phyloP scores from a whole-genome alignment of 2,329 filamentous ascomycete genomes.

The Ustilaginoidea virens region DNA sequence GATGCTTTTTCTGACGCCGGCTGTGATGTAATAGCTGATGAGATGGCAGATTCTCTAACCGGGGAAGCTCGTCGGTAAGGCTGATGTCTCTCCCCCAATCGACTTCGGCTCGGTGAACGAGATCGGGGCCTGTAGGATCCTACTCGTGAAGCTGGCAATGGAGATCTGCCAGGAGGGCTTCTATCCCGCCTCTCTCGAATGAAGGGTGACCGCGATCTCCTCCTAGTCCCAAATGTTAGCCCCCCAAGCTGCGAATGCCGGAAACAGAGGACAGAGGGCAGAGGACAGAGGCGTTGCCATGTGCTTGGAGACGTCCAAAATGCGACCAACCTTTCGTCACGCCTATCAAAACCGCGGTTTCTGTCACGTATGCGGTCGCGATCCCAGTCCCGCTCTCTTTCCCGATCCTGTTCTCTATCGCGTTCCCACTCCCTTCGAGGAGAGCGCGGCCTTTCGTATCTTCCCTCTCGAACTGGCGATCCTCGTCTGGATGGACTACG shows the following conservation, averaged over 20 bases:
- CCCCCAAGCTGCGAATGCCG: no score
- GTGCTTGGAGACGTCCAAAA: no score
- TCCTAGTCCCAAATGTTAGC: no score
- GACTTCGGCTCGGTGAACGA: slow-evolving; percentile 26
- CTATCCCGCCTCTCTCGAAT: slow-evolving; percentile 28
- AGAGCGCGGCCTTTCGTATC: slow-evolving; percentile 23
- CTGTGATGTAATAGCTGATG: slow-evolving; percentile 35
- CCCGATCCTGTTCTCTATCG: slow-evolving; percentile 17
- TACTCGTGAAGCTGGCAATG: slow-evolving; percentile 17
- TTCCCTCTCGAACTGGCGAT: slow-evolving; percentile 19
- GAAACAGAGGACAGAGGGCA: no score
- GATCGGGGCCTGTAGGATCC: slow-evolving; percentile 38
- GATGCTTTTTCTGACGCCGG: slow-evolving; percentile 35
- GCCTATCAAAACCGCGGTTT: slow-evolving; percentile 21
- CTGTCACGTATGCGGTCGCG: slow-evolving; percentile 15
- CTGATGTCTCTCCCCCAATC: slow-evolving; percentile 28
- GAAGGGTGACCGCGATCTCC: slow-evolving; percentile 39
- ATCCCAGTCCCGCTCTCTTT: slow-evolving; percentile 15
- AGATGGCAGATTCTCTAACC: slow-evolving; percentile 30
- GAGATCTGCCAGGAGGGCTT: slow-evolving; percentile 14
- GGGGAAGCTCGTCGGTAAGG: slow-evolving; percentile 32
- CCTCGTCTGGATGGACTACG: slow-evolving; percentile 22
- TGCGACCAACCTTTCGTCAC: slow-evolving; percentile 24
- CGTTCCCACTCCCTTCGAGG: slow-evolving; percentile 20
- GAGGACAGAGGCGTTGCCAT: no score